A percentile compares a stretch with the other conserved stretches of the same genome.
phyloP scores from a whole-genome alignment of 768 basidiomycete species.

The Chalciporus sphaerocephalus region DNA sequence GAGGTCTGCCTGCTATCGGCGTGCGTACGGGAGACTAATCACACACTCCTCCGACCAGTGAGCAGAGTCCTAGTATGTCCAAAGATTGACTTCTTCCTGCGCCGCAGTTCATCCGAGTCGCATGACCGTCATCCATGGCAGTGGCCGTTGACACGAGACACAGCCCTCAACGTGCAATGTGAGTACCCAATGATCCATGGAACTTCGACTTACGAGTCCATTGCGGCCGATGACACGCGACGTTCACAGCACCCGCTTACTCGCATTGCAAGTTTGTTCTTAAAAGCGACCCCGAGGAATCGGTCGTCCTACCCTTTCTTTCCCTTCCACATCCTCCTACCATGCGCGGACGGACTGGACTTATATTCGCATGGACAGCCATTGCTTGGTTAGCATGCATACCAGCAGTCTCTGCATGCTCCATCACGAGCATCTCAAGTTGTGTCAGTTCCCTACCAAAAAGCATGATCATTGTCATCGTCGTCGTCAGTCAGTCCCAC shows the following conservation, averaged over 20 bases:
- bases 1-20: too few relatives aligned
- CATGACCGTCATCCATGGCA: too few relatives aligned
- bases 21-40: too few relatives aligned
- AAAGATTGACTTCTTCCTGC: too few relatives aligned
- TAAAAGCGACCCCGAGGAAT: neutral
- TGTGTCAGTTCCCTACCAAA: neutral
- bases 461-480: neutral
- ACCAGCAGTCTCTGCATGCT: constrained; percentile 15
- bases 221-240: neutral
- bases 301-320: neutral
- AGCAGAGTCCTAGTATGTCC: too few relatives aligned
- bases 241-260: neutral
- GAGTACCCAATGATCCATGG: too few relatives aligned
- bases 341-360: constrained; percentile 6
- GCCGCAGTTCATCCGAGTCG: too few relatives aligned
- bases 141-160: too few relatives aligned
- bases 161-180: too few relatives aligned
- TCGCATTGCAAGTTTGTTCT: neutral
- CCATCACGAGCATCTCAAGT: neutral
- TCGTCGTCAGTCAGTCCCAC: constrained; percentile 10
- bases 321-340: neutral
- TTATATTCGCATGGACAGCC: neutral
- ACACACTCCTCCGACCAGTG: too few relatives aligned
- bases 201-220: neutral
- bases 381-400: constrained; percentile 2